phyloP scores from a whole-genome alignment of 495 filamentous ascomycete species.

The Trichoderma reesei region DNA sequence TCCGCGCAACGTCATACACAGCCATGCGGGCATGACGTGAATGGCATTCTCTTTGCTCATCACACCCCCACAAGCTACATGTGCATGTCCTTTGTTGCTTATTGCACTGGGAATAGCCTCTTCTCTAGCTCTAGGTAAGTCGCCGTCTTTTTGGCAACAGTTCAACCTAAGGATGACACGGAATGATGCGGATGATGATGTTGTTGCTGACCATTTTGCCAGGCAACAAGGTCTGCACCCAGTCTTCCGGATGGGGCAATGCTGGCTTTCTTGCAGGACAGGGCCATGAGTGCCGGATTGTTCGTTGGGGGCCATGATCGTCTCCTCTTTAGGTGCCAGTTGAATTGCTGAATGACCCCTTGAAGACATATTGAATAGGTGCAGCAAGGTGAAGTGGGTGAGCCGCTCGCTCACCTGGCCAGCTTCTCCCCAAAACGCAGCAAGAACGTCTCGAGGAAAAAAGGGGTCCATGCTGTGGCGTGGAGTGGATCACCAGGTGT shows the following conservation, averaged over 20 bases:
- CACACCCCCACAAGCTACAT: background rate
- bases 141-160: background rate
- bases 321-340: too few relatives aligned
- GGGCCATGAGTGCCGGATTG: too few relatives aligned
- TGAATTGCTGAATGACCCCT: too few relatives aligned
- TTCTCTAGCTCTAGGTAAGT: background rate
- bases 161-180: background rate
- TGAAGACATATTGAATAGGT: too few relatives aligned
- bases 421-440: background rate
- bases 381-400: too few relatives aligned
- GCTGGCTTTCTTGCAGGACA: too few relatives aligned
- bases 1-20: background rate
- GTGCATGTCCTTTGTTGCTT: background rate
- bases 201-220: too few relatives aligned
- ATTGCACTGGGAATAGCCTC: too few relatives aligned
- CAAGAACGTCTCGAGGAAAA: background rate
- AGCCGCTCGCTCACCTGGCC: background rate
- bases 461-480: background rate
- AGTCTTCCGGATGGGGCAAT: too few relatives aligned
- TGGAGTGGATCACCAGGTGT: background rate
- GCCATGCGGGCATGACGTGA: background rate
- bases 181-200: background rate
- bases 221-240: too few relatives aligned
- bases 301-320: too few relatives aligned
- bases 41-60: background rate